Base-by-base conservation (phyloP, 1,284 basidiomycete genomes). In the Pholiota adiposa region DNA sequence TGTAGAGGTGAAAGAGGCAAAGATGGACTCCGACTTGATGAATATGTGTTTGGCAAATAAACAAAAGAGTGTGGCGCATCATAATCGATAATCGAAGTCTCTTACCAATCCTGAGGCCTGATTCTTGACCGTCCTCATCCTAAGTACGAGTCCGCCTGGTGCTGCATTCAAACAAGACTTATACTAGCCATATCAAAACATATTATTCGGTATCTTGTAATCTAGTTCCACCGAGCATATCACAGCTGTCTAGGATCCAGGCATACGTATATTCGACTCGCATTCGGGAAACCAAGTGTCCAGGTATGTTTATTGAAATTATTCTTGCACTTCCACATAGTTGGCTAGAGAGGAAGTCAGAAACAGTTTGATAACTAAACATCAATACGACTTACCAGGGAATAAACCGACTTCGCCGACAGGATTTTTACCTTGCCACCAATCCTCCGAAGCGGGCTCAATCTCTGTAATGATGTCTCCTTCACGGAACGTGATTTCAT, bases 401-500 rank as follows among this genome's bases (percentile, higher is more conserved):
- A 97, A 96, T 63, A 95, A 77, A 12, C 94, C 94, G 55, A 81
- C 73, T 46, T 83, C 76, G 1, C 92, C 93, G 57, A 83, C 75
- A 44, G 71, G 59, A 63, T 84, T 83, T 65, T 76, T 83, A 1
- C 94, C 95, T 66, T 89, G 82, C 94, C 94, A 97, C 94, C 95
- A 97, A 65, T 95, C 93, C 18, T 94, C 92, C 59, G 80, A 88
- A 21, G 82, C 83, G 49, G 86, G 84, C 70, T 91, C 88, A 50
- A 94, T 90, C 41, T 89, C 79, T 9, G 79, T 81, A 70, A 97
- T 92, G 52, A 77, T 75, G 36, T 95, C 93, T 19, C 92, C 93
- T 72, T 94, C 93, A 27, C 74, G 78, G 82, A 97, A 95, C 0
- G 88, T 83, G 21, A 97, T 76, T 71, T 97, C 95, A 70, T 96